phyloP scores from a whole-genome alignment of 2,329 filamentous ascomycete genomes.

The Pseudogymnoascus sp. region DNA sequence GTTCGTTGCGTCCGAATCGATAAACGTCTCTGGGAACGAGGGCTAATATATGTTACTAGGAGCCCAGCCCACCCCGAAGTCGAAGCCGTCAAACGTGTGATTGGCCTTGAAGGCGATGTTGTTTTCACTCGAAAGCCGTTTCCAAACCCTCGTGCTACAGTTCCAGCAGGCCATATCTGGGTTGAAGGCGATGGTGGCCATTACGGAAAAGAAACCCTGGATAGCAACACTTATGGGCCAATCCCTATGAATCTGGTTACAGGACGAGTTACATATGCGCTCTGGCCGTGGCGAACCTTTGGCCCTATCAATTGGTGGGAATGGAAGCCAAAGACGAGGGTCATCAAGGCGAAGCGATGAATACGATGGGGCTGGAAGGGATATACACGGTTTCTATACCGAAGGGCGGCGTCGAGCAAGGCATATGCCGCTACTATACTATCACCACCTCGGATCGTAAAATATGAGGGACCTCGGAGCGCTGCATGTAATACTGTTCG shows the following conservation, averaged over 20 bases:
- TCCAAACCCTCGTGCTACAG: slow-evolving; percentile 44
- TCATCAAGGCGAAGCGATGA: slow-evolving; percentile 29
- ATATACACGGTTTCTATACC: neutral
- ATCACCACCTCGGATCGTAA: neutral
- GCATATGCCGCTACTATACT: neutral
- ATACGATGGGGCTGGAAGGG: neutral
- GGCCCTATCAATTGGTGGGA: slow-evolving; percentile 52
- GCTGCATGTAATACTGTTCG: neutral
- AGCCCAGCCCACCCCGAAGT: slow-evolving; percentile 62
- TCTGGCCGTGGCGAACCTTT: slow-evolving; percentile 58
- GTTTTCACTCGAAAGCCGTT: slow-evolving; percentile 58
- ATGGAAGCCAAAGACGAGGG: slow-evolving; percentile 31
- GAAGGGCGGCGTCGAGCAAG: neutral
- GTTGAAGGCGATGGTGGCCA: slow-evolving; percentile 74
- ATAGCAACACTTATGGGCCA: slow-evolving; percentile 88
- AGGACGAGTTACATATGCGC: slow-evolving; percentile 62
- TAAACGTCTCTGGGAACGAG: neutral
- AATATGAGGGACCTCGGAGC: neutral
- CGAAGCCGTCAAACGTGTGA: slow-evolving; percentile 70
- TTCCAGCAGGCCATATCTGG: slow-evolving; percentile 86
- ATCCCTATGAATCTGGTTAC: slow-evolving; percentile 66
- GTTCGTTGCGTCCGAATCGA: slow-evolving; percentile 31
- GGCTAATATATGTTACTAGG: slow-evolving; percentile 32
- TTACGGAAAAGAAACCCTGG: slow-evolving; percentile 56
- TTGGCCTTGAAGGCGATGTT: slow-evolving; percentile 71